Evolutionary conservation across 2,329 filamentous ascomycete species (phyloP).

Genomic region (Phialophora verrucosa): DNA sequence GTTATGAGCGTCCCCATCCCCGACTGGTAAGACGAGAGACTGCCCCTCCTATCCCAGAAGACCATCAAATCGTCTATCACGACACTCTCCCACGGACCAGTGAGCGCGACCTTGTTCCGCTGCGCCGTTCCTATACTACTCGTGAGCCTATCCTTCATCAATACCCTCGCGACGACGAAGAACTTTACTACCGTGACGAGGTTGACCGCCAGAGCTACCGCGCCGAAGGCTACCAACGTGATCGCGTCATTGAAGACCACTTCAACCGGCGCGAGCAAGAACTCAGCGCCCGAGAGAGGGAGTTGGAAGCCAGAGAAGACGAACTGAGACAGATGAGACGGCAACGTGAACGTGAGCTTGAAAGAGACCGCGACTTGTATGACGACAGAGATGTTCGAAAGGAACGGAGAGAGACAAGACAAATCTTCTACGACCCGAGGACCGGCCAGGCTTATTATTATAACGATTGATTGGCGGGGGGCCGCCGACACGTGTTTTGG

Average conservation of each 20-base stretch:
- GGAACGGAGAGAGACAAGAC: conserved; percentile 18
- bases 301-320: conserved; percentile 20
- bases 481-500: background rate
- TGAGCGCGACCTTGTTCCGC: conserved; percentile 20
- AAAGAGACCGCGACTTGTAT: conserved; percentile 18
- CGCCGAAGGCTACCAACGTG: conserved; percentile 29
- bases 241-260: conserved; percentile 25
- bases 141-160: conserved; percentile 25
- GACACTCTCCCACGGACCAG: conserved; percentile 5
- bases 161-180: conserved; percentile 17
- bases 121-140: conserved; percentile 17
- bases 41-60: conserved; percentile 26
- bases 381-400: conserved; percentile 20
- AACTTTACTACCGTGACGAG: conserved; percentile 22
- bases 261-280: conserved; percentile 21
- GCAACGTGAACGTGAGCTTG: conserved; percentile 10
- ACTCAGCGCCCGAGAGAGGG: conserved; percentile 19
- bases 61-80: conserved; percentile 26
- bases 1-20: conserved; percentile 24
- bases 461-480: conserved; percentile 4
- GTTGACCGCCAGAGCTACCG: conserved; percentile 23
- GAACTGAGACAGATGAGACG: conserved; percentile 12
- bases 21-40: conserved; percentile 25
- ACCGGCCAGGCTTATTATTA: conserved; percentile 18
- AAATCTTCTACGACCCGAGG: conserved; percentile 10